These are phyloP conservation scores for Cytospora chrysosperma DNA, from an alignment of 2,329 filamentous ascomycete species.

Conservation along the genomic window DNA sequence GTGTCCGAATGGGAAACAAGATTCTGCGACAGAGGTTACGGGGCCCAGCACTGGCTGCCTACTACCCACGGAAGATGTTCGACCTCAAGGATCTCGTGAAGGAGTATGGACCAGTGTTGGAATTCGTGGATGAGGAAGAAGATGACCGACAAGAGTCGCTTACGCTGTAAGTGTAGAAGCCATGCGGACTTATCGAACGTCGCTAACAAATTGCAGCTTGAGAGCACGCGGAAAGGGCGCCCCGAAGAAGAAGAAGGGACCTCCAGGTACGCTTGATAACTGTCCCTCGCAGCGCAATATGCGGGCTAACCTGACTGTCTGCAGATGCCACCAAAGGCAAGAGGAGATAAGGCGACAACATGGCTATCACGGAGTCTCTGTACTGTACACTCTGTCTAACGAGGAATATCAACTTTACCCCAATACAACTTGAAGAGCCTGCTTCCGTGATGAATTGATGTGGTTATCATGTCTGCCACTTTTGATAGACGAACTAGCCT, in stretches of 20 bases:
- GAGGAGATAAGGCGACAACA: constrained; percentile 32
- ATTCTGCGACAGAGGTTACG: constrained; percentile 83
- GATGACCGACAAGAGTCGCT: constrained; percentile 77
- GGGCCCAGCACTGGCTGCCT: constrained; percentile 79
- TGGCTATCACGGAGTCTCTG: constrained; percentile 16
- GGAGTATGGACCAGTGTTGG: constrained; percentile 63
- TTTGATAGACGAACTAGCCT: not conserved
- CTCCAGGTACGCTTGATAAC: constrained; percentile 33
- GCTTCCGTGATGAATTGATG: not conserved
- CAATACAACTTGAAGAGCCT: not conserved
- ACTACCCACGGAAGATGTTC: constrained; percentile 78
- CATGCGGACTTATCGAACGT: not conserved
- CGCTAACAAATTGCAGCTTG: constrained; percentile 46
- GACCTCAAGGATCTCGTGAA: constrained; percentile 73
- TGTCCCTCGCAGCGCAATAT: constrained; percentile 36
- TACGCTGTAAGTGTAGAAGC: constrained; percentile 51
- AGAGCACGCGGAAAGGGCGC: constrained; percentile 82
- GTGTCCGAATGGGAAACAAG: constrained; percentile 83
- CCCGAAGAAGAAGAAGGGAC: constrained; percentile 83
- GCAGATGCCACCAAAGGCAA: constrained; percentile 43
- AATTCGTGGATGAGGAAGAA: constrained; percentile 72
- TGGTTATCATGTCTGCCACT: not conserved
- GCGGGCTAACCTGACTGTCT: constrained; percentile 37
- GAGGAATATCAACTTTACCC: constrained; percentile 22
- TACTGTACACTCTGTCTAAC: not conserved